Evolutionary conservation across 2,329 filamentous ascomycete species (phyloP).

Genomic region (Trichoderma atroviride): DNA sequence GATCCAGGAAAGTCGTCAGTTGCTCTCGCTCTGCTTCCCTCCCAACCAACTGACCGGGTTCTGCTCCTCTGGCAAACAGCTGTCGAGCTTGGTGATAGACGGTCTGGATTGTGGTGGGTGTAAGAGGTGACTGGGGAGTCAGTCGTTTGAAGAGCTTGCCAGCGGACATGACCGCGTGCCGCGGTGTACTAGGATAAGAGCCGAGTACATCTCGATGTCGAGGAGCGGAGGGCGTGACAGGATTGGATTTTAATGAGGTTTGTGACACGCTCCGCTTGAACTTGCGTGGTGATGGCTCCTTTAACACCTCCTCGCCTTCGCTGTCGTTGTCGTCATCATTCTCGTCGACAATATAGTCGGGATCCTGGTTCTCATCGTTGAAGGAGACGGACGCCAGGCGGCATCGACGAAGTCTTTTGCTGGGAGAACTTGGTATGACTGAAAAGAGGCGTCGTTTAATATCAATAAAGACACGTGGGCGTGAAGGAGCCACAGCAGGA

Average conservation of each 20-base stretch:
- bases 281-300: constrained; percentile 38
- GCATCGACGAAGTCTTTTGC: constrained; percentile 51
- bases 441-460: constrained; percentile 11
- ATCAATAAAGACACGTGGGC: neutral
- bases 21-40: constrained; percentile 70
- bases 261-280: constrained; percentile 37
- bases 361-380: constrained; percentile 70
- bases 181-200: constrained; percentile 74
- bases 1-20: constrained; percentile 68
- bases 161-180: constrained; percentile 77
- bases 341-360: constrained; percentile 31
- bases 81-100: constrained; percentile 88
- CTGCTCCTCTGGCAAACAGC: constrained; percentile 78
- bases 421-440: constrained; percentile 40
- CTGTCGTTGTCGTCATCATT: constrained; percentile 42
- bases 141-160: constrained; percentile 75
- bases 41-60: constrained; percentile 74
- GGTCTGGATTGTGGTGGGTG: constrained; percentile 69
- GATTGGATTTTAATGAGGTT: constrained; percentile 47
- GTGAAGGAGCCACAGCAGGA: constrained; percentile 13
- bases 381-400: constrained; percentile 47
- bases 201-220: constrained; percentile 78
- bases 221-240: constrained; percentile 71
- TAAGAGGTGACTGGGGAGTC: constrained; percentile 74
- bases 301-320: constrained; percentile 48